These are phyloP conservation scores for Podospora fimiseda DNA, from an alignment of 495 filamentous ascomycete species.

Conservation along the genomic window DNA sequence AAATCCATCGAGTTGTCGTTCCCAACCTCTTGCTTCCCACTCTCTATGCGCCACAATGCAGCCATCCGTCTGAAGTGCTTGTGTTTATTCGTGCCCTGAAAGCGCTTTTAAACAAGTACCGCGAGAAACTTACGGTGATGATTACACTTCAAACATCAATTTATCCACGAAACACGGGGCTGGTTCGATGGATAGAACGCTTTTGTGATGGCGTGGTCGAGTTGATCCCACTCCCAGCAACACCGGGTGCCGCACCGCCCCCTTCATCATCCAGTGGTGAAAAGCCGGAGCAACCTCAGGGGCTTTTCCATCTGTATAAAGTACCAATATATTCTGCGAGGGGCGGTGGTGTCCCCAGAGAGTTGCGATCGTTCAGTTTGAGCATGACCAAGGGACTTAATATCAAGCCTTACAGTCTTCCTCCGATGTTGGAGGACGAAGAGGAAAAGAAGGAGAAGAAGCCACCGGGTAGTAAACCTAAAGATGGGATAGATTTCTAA, in stretches of 20 bases:
- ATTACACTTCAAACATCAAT: slow-evolving; percentile 75
- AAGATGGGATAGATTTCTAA: slow-evolving; percentile 31
- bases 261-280: slow-evolving; percentile 24
- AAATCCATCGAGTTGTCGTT: slow-evolving; percentile 75
- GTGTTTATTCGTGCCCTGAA: slow-evolving; percentile 79
- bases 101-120: slow-evolving; percentile 61
- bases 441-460: slow-evolving; percentile 67
- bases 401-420: slow-evolving; percentile 83
- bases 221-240: slow-evolving; percentile 75
- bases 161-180: slow-evolving; percentile 67
- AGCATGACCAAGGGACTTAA: slow-evolving; percentile 73
- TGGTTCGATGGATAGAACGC: slow-evolving; percentile 83
- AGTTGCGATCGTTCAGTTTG: slow-evolving; percentile 84
- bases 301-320: slow-evolving; percentile 73
- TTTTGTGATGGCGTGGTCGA: slow-evolving; percentile 83
- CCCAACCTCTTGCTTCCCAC: slow-evolving; percentile 79
- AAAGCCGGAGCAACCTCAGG: slow-evolving; percentile 69
- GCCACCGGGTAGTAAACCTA: slow-evolving; percentile 23
- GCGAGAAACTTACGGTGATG: slow-evolving; percentile 62
- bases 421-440: slow-evolving; percentile 75
- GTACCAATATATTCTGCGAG: slow-evolving; percentile 82
- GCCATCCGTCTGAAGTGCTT: slow-evolving; percentile 63
- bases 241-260: slow-evolving; percentile 47
- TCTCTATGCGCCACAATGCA: slow-evolving; percentile 62
- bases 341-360: slow-evolving; percentile 71